Percentiles rank a stretch among this genome's conserved stretches.
These are phyloP conservation scores for Litsea cubeba DNA, from an alignment of 164 flowering plant genomes.

Conservation along the genomic window DNA sequence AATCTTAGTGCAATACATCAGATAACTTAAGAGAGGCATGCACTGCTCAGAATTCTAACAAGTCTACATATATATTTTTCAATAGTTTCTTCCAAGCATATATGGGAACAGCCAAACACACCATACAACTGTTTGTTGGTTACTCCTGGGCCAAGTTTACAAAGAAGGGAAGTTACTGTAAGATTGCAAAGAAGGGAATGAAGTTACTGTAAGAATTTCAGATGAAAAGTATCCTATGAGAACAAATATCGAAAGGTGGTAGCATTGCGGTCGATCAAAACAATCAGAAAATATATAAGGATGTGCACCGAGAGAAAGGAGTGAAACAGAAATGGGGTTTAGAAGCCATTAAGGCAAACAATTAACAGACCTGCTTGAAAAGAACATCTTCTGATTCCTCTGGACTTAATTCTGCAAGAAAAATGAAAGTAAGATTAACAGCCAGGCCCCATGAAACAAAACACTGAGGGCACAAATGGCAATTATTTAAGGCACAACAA, in stretches of 20 bases:
- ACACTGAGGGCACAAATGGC: not conserved
- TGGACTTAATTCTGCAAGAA: constrained; percentile 66
- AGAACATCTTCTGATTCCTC: constrained; percentile 88
- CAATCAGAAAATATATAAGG: not conserved
- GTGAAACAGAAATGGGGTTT: not conserved
- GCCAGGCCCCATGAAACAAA: not conserved
- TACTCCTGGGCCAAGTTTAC: not conserved
- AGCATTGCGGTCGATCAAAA: not conserved
- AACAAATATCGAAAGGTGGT: not conserved
- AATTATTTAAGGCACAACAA: not conserved
- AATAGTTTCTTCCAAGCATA: not conserved
- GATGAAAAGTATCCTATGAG: not conserved
- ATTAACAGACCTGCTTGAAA: constrained; percentile 70
- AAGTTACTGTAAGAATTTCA: not conserved
- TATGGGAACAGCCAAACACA: not conserved
- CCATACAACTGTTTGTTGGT: not conserved
- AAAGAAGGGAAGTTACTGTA: not conserved
- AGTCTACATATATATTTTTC: too few species aligned
- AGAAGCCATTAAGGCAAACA: not conserved
- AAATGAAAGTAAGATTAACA: constrained; percentile 5
- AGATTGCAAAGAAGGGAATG: not conserved
- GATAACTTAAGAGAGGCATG: not conserved
- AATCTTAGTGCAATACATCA: not conserved
- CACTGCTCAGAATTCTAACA: too few species aligned
- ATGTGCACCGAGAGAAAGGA: not conserved